Base-by-base conservation (phyloP, 805 yeast species). In the Suhomyces kilbournensis region DNA sequence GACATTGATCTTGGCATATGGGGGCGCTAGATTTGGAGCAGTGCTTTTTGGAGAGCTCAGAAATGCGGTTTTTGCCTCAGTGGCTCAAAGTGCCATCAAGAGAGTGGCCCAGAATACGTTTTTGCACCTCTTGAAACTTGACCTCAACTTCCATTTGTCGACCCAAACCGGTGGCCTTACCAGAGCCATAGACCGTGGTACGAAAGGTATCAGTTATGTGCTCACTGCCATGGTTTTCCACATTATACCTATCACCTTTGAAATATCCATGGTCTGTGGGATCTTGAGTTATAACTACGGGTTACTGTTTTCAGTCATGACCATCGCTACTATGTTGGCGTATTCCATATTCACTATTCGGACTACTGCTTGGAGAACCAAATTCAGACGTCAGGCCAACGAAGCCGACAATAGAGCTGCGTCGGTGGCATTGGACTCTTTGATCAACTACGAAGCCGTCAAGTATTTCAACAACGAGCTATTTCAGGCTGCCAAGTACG, bases 221-320 rank as follows among this genome's bases (percentile, higher is more conserved):
- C 74, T 94, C 46, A 84, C 89, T 35, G 97, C 98, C 2, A 89
- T 93, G 96, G 97, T 94, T n/a, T 93, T 94, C 75, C 98, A 94
- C 67, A 92, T 94, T 35, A 75, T 93, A 32, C 99, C 99, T 7
- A 88, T 93, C 40, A 79, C 96, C 3, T 88, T 94, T 65, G 99
- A 94, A 67, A 94, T 94, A 49, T 80, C 88, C 2, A 86, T 94
- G 51, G 99, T 94, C 10, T 89, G 97, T 66, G 97, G 97, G 52
- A 88, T 94, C 44, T 75, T 94, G 59, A 90, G 97, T 14, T 93
- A 92, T 67, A 93, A 93, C 67, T 94, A 90, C 66, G 99, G 99
- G 23, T 69, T 81, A 1, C 77, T 85, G 22, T 94, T 90, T 73
- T 97, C 99, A 2, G 90, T 88, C 4, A 91, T 93, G 45, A 91